phyloP scores from a whole-genome alignment of 768 basidiomycete genomes.

The Lactarius pseudohatsudake region DNA sequence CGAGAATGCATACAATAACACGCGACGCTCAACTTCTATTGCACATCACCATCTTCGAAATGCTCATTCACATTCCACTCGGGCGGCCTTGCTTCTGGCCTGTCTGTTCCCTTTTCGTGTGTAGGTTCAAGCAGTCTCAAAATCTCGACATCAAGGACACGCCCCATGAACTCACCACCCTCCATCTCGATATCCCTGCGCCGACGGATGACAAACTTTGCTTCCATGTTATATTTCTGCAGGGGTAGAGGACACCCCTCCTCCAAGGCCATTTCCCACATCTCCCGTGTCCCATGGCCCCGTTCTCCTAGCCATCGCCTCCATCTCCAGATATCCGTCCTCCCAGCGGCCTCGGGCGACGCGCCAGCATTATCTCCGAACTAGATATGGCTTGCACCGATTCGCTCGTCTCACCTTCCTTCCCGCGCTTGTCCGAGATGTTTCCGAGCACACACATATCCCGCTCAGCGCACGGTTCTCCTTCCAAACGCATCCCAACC shows the following conservation, averaged over 20 bases:
- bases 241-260: not conserved
- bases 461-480: not conserved
- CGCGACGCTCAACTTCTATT: no score
- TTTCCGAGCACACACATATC: not conserved
- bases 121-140: not conserved
- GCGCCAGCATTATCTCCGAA: constrained; percentile 27
- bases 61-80: no score
- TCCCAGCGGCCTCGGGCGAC: constrained; percentile 30
- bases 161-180: constrained; percentile 12
- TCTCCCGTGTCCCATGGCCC: constrained; percentile 11
- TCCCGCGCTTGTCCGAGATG: not conserved
- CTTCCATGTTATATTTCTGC: constrained; percentile 5
- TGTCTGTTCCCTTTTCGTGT: no score
- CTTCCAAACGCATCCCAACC: not conserved
- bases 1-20: no score
- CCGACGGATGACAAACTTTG: not conserved
- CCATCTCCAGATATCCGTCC: constrained; percentile 29
- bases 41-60: no score
- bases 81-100: no score
- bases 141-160: not conserved
- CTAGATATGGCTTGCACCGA: not conserved
- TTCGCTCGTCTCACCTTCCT: not conserved
- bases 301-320: constrained; percentile 26
- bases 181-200: constrained; percentile 9
- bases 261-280: constrained; percentile 6